Percentiles rank a stretch among this genome's conserved stretches.
phyloP scores from a whole-genome alignment of 495 filamentous ascomycete genomes.

The Parmelia sp. region DNA sequence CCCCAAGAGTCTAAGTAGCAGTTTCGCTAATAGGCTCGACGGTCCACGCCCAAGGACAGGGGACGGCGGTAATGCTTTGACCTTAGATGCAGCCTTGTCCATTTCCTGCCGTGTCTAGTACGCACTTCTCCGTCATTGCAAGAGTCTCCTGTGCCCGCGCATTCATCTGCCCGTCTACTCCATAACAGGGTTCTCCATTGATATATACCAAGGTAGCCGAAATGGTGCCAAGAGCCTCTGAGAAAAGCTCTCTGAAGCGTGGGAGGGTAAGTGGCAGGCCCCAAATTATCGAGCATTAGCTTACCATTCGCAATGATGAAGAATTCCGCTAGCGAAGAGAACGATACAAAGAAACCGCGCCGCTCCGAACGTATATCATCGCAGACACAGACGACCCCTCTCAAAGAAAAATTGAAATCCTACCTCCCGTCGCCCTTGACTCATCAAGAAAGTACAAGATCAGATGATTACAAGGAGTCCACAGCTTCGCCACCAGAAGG shows the following conservation, averaged over 20 bases:
- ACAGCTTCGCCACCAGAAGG: slow-evolving; percentile 67
- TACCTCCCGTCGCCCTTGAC: slow-evolving; percentile 83
- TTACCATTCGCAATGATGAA: slow-evolving; percentile 25
- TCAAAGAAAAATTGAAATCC: slow-evolving; percentile 45
- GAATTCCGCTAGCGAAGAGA: slow-evolving; percentile 37
- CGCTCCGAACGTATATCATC: slow-evolving; percentile 47
- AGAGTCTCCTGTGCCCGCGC: neutral
- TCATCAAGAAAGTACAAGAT: slow-evolving; percentile 55
- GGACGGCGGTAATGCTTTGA: neutral
- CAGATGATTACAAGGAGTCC: slow-evolving; percentile 58
- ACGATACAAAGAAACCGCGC: slow-evolving; percentile 46
- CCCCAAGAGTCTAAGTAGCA: neutral
- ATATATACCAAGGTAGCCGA: slow-evolving; percentile 4
- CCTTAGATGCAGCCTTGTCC: neutral
- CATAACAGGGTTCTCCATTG: neutral
- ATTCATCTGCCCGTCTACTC: neutral
- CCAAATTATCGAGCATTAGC: slow-evolving; percentile 1
- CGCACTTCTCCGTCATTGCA: neutral
- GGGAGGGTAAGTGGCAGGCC: slow-evolving; percentile 35
- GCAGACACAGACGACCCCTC: slow-evolving; percentile 46
- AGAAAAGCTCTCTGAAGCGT: slow-evolving; percentile 51
- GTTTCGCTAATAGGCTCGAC: neutral
- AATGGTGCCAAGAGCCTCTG: slow-evolving; percentile 42
- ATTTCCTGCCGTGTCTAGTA: neutral
- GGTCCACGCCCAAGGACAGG: neutral